Evolutionary conservation across 495 filamentous ascomycete species (phyloP).

Genomic region (Monascus purpureus): DNA sequence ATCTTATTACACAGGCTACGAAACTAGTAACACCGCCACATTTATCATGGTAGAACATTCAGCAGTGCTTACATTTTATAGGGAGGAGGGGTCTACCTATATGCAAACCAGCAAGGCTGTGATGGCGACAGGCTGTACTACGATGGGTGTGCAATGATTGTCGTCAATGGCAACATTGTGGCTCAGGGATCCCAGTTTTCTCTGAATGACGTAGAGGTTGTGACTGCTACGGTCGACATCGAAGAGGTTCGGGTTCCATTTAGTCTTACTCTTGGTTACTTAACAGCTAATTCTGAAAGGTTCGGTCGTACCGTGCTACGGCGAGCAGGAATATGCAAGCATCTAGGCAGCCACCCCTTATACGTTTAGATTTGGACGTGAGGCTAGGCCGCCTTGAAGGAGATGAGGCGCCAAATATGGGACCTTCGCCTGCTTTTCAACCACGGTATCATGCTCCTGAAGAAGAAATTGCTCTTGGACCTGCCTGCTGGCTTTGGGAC

Average conservation of each 20-base stretch:
- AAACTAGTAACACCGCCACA: conserved; percentile 28
- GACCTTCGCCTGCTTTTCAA: conserved; percentile 25
- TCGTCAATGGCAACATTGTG: conserved; percentile 58
- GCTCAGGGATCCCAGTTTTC: conserved; percentile 63
- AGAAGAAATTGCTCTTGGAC: conserved; percentile 60
- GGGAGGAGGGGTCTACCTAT: conserved; percentile 63
- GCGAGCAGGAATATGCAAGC: conserved; percentile 29
- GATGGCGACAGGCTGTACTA: conserved; percentile 55
- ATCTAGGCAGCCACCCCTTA: conserved; percentile 18
- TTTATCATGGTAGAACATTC: conserved; percentile 34
- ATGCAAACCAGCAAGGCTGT: conserved; percentile 60
- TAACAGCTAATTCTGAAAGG: conserved; percentile 10
- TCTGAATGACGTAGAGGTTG: conserved; percentile 70
- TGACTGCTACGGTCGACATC: conserved; percentile 68
- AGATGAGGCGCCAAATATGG: conserved; percentile 24
- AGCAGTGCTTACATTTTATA: conserved; percentile 9
- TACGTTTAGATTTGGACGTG: conserved; percentile 23
- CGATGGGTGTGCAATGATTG: conserved; percentile 68
- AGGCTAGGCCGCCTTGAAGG: conserved; percentile 20
- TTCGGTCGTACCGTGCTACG: conserved; percentile 21
- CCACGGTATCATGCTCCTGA: conserved; percentile 48
- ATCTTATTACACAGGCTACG: conserved; percentile 66
- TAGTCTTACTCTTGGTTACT: background rate
- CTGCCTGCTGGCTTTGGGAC: conserved; percentile 74
- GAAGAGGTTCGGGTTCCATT: conserved; percentile 46